Conservation (phyloP, 1,284 basidiomycete genomes). For the Schizophyllum commune region DNA sequence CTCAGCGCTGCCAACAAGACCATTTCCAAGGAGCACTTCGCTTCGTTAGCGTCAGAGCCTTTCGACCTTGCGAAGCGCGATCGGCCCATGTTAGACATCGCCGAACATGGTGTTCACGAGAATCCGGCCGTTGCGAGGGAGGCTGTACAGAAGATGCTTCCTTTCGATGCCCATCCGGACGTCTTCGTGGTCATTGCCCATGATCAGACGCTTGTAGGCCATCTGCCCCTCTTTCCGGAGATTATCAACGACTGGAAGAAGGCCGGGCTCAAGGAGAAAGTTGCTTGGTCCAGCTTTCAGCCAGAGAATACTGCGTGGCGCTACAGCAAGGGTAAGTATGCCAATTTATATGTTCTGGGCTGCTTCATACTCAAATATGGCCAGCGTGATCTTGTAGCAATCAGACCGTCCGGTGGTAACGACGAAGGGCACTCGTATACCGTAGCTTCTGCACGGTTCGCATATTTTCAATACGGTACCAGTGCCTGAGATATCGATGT, state of each 20-base stretch:
- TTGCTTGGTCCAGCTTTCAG: neutral
- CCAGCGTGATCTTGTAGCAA: too few relatives aligned
- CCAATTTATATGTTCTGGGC: too few relatives aligned
- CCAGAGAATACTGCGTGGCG: neutral
- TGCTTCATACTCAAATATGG: too few relatives aligned
- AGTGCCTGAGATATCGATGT: too few relatives aligned
- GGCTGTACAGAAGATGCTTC: slow-evolving; percentile 1
- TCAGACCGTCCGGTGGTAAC: too few relatives aligned
- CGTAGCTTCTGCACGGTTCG: too few relatives aligned
- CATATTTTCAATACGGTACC: too few relatives aligned
- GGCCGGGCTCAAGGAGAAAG: neutral
- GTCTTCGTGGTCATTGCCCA: slow-evolving; percentile 4
- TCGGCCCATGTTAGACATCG: neutral
- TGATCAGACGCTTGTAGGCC: neutral
- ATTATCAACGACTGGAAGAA: slow-evolving; percentile 5
- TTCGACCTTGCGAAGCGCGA: too few relatives aligned
- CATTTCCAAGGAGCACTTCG: too few relatives aligned
- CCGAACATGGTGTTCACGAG: neutral
- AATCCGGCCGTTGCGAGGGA: neutral
- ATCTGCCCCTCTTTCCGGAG: slow-evolving; percentile 3
- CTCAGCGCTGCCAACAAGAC: too few relatives aligned
- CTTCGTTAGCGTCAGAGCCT: too few relatives aligned
- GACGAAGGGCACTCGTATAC: too few relatives aligned
- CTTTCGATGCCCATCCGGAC: slow-evolving; percentile 5
- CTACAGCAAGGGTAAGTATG: neutral